Conservation (phyloP, 768 basidiomycete genomes). For the Mycena indigotica region DNA sequence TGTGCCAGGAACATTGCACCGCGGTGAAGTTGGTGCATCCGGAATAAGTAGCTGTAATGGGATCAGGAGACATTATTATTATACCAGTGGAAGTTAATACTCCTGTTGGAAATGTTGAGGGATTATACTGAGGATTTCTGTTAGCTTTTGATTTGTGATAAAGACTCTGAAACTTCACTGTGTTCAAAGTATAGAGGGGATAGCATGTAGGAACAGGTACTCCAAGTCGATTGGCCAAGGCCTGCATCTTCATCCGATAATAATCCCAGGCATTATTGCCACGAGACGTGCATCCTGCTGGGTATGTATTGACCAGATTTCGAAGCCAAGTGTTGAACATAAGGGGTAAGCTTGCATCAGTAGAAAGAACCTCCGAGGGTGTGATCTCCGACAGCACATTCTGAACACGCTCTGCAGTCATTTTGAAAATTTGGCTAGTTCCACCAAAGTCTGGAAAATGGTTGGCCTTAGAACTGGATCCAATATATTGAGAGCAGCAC, state of each 20-base stretch:
- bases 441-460: background rate
- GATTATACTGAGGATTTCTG: slow-evolving; percentile 12
- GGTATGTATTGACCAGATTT: slow-evolving; percentile 1
- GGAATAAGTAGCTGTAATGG: slow-evolving; percentile 1
- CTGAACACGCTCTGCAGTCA: slow-evolving; percentile 3
- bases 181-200: background rate
- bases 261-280: background rate
- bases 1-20: slow-evolving; percentile 11
- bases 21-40: background rate
- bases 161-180: background rate
- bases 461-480: background rate
- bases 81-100: background rate
- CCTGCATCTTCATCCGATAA: background rate
- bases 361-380: background rate
- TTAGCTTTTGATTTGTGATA: background rate
- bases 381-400: slow-evolving; percentile 10
- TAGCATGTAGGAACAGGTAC: background rate
- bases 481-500: background rate
- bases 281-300: slow-evolving; percentile 11
- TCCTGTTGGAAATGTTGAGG: slow-evolving; percentile 1
- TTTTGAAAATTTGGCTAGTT: background rate
- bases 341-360: slow-evolving; percentile 4
- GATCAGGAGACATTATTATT: background rate
- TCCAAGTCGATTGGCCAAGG: background rate
- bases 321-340: slow-evolving; percentile 10